Base-by-base conservation (phyloP, 257 asterid genomes). In the Marsdenia floribunda region DNA sequence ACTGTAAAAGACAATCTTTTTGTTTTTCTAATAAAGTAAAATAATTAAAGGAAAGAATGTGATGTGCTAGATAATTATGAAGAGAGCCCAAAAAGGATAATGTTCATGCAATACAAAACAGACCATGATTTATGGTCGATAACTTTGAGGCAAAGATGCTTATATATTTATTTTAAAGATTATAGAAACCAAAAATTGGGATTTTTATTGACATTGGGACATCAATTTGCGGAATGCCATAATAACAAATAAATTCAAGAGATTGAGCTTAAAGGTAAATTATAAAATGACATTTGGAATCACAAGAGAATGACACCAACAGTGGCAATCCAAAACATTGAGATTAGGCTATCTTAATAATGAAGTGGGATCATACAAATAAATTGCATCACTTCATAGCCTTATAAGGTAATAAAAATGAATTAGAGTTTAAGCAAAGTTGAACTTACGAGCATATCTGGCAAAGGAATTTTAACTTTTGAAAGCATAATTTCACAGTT, bases 401-500 rank as follows among this genome's bases (percentile, higher is more conserved):
- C 73, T 66, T 14, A 22, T 75, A 4, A 15, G 4, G 67, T 70
- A 42, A 68, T 6, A 10, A 73, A 46, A 33, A 38, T 18, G 4
- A 40, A 6, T 19, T 38, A 49, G 70, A 37, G 55, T 13, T 65
- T 8, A 60, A 73, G 73, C 73, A 78, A 76, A 55, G 76, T 73
- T 57, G 78, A 71, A 85, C 98, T 93, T 88, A 94, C 98, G 82
- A 87, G 79, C 97, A 94, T 91, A 77, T 90, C 97, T 68, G 98
- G 92, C 82, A 94, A 83, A 35, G 97, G 96, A 74, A 94, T 94
- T 83, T 91, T 94, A 76, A 94, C 84, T 85, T 94, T 94, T 74
- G 98, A 89, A 78, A 94, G 98, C 98, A 94, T 94, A 76, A 94
- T 94, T 81, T 94, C 98, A 80, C 98, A 94, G 79, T 94, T 94